Evolutionary conservation across 2,329 filamentous ascomycete genomes (phyloP).

Genomic region (Byssothecium circinans): DNA sequence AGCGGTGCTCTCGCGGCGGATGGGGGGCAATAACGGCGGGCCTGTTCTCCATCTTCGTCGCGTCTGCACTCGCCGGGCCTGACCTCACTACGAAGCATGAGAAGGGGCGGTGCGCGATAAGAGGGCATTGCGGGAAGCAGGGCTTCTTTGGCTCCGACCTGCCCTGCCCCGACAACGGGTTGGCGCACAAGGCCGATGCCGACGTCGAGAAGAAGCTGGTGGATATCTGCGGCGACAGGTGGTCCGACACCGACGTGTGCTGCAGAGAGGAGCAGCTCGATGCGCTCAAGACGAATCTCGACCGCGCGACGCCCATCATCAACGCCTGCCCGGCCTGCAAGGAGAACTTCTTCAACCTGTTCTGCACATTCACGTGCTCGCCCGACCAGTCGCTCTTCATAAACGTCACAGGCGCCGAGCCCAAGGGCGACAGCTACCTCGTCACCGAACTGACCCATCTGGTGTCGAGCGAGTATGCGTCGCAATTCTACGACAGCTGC

Average conservation of each 20-base stretch:
- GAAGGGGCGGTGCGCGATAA: constrained; percentile 83
- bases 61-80: constrained; percentile 32
- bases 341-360: constrained; percentile 97
- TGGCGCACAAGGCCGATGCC: constrained; percentile 72
- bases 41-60: constrained; percentile 32
- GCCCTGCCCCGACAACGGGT: constrained; percentile 88
- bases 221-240: constrained; percentile 82
- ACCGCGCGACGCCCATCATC: constrained; percentile 85
- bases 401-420: constrained; percentile 78
- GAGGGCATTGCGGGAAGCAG: constrained; percentile 88
- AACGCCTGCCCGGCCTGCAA: constrained; percentile 95
- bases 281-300: constrained; percentile 78
- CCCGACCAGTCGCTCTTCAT: constrained; percentile 94
- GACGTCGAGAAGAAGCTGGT: constrained; percentile 76
- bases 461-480: constrained; percentile 79
- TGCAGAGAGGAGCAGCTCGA: constrained; percentile 81
- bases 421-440: constrained; percentile 63
- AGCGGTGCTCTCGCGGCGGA: constrained; percentile 12
- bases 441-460: constrained; percentile 91
- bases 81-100: constrained; percentile 66
- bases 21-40: constrained; percentile 29
- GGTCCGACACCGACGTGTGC: constrained; percentile 81
- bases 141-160: constrained; percentile 86
- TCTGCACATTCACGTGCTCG: constrained; percentile 98
- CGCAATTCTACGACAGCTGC: constrained; percentile 93